A percentile compares a stretch with the other conserved stretches of the same genome.
These are phyloP conservation scores for Geotrichum macrosporum DNA, from an alignment of 1,139 yeast genomes.

Conservation along the genomic window DNA sequence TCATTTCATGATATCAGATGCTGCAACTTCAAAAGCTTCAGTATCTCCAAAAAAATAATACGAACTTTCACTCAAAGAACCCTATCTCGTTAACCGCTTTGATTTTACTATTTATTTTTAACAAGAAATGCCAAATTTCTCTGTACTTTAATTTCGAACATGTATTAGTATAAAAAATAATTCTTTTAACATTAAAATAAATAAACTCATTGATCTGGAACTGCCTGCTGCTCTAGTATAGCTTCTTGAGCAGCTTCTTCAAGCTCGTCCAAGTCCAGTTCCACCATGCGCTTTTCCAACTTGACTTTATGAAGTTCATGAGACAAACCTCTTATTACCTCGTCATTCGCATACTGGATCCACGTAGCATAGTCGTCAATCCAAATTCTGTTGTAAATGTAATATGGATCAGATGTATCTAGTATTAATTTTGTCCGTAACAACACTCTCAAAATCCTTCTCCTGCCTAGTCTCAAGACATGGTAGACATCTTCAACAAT, in stretches of 20 bases:
- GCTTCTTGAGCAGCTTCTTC: slow-evolving; percentile 33
- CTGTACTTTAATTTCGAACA: neutral
- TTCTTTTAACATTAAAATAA: too few relatives aligned
- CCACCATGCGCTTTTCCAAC: slow-evolving; percentile 29
- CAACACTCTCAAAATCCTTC: slow-evolving; percentile 56
- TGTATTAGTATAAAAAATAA: neutral
- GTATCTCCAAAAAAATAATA: too few relatives aligned
- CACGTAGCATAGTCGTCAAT: slow-evolving; percentile 78
- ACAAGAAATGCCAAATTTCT: neutral
- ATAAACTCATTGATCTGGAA: too few relatives aligned
- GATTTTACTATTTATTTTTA: neutral
- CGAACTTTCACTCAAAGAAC: too few relatives aligned
- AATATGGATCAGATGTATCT: slow-evolving; percentile 67
- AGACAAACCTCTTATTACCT: slow-evolving; percentile 56
- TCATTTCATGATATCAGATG: slow-evolving; percentile 21
- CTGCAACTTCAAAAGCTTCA: neutral
- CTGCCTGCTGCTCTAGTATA: slow-evolving; percentile 15
- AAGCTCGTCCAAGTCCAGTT: slow-evolving; percentile 31
- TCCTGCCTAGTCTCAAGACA: slow-evolving; percentile 63
- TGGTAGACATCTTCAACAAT: slow-evolving; percentile 76
- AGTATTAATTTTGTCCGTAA: slow-evolving; percentile 67
- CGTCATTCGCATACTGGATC: slow-evolving; percentile 55
- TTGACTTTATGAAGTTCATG: slow-evolving; percentile 48
- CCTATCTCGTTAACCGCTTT: neutral
- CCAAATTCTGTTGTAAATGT: slow-evolving; percentile 76